Base-by-base conservation (phyloP, 306 rosid genomes). In the Mucuna pruriens region DNA sequence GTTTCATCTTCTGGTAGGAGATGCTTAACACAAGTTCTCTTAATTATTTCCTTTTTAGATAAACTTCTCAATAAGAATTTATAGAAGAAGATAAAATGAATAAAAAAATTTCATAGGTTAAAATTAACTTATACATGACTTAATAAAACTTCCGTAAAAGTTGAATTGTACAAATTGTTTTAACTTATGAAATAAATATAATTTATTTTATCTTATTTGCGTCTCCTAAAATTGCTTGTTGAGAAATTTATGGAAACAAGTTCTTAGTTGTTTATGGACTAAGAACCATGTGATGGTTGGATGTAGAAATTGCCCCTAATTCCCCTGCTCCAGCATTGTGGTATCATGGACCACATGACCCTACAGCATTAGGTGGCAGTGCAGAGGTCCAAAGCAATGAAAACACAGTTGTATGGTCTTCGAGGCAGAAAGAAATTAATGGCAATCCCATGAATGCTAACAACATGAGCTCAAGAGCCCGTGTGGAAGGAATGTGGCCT, bases 1-100 rank as follows among this genome's bases (percentile, higher is more conserved):
- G 74, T 70, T 72, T 83, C 89, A 57, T 65, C 86, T 60, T 85
- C 90, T 16, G 97, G 97, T 94, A 90, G 31, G 78, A 75, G n/a
- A 6, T 54, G 55, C 70, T 46, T 60, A 11, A 48, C 16, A 10
- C 1, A 13, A 31, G 4, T 81, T 71, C n/a, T 71, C 80, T 46
- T 51, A 17, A 33, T 49, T 23, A 26, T 9, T 2, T 38, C 48
- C 3, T 42, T 42, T 42, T 9, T 42, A 15, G 48, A 5, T 58
- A 58, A 58, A 58, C 17, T 11, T 26, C 1, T 29, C 31, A 1
- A 29, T 29, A 29, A 29, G 3, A 1, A 29, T 29, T 22, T 57
- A 4, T 57, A 9, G 63, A 16, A 57, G 34, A 9, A 22, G 0
- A 23, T 22, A 36, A 36, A 36, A 36, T 36, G 40, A 6, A 36